Percentiles rank a stretch among this genome's conserved stretches.
These are phyloP conservation scores for Mycosarcoma mackinlayi DNA, from an alignment of 1,284 basidiomycete genomes.

Conservation along the genomic window DNA sequence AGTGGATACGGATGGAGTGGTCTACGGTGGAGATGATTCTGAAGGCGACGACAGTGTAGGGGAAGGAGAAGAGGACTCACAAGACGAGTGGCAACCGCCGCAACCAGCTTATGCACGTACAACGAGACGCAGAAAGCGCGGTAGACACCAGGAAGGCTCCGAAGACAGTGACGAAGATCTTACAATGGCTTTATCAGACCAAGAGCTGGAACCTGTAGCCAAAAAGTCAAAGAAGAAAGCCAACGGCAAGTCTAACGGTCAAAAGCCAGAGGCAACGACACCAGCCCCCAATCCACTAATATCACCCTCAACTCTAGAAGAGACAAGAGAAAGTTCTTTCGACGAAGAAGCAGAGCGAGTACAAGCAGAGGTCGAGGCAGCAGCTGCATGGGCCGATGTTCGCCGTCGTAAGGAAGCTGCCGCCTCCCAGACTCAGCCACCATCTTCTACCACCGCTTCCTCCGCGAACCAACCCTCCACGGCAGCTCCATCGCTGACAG, in stretches of 20 bases:
- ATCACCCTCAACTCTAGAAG: neutral
- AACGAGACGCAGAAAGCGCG: slow-evolving; percentile 15
- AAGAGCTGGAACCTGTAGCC: neutral
- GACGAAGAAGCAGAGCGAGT: slow-evolving; percentile 38
- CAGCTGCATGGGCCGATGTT: slow-evolving; percentile 38
- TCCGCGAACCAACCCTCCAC: neutral
- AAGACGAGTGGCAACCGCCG: slow-evolving; percentile 50
- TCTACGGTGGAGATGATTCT: neutral
- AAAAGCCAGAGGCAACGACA: slow-evolving; percentile 14
- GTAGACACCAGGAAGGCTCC: slow-evolving; percentile 5
- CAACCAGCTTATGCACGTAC: slow-evolving; percentile 8
- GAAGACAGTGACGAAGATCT: slow-evolving; percentile 23
- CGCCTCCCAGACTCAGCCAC: neutral
- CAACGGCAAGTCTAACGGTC: neutral
- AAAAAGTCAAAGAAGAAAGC: slow-evolving; percentile 19
- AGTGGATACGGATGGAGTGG: neutral
- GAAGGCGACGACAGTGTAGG: neutral
- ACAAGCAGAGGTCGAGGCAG: slow-evolving; percentile 41
- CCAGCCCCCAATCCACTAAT: slow-evolving; percentile 4
- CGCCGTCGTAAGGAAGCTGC: slow-evolving; percentile 35
- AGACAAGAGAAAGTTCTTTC: slow-evolving; percentile 20
- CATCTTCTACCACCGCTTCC: neutral
- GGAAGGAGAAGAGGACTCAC: slow-evolving; percentile 26
- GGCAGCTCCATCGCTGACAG: slow-evolving; percentile 32
- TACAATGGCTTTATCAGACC: neutral